Conservation (phyloP, 2,329 filamentous ascomycete genomes). For the Cryphonectria carpinicola region DNA sequence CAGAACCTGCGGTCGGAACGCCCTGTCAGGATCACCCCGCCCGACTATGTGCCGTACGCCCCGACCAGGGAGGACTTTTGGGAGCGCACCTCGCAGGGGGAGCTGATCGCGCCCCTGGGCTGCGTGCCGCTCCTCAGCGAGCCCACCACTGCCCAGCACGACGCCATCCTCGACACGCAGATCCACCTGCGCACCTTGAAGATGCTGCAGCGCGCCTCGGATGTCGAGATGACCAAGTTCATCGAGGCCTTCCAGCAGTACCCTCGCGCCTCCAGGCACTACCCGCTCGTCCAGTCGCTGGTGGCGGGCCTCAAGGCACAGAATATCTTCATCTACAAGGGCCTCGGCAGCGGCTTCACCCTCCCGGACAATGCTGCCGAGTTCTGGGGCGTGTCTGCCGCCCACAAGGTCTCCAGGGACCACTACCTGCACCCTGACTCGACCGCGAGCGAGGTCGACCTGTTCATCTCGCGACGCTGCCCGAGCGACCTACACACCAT, state of each 20-base stretch:
- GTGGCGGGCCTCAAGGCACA: conserved; percentile 35
- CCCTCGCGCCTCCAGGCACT: conserved; percentile 29
- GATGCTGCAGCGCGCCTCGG: conserved; percentile 39
- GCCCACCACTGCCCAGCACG: conserved; percentile 36
- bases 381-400: conserved; percentile 41
- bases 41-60: conserved; percentile 34
- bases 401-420: conserved; percentile 16
- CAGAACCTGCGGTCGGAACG: conserved; percentile 29
- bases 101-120: conserved; percentile 35
- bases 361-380: conserved; percentile 36
- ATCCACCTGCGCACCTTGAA: conserved; percentile 38
- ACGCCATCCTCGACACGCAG: conserved; percentile 38
- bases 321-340: conserved; percentile 38
- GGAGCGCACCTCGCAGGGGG: conserved; percentile 36
- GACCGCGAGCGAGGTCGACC: conserved; percentile 33
- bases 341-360: conserved; percentile 43
- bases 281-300: conserved; percentile 35
- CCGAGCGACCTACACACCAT: conserved; percentile 38
- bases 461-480: conserved; percentile 42
- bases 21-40: conserved; percentile 29
- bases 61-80: conserved; percentile 38
- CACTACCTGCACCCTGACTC: conserved; percentile 23
- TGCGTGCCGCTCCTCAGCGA: conserved; percentile 39
- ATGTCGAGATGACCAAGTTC: conserved; percentile 35
- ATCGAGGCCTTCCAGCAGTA: conserved; percentile 33